Evolutionary conservation across 2,329 filamentous ascomycete species (phyloP), one percentile per base, ranked within the genome.

Genomic region (Mollisia scopiformis): DNA sequence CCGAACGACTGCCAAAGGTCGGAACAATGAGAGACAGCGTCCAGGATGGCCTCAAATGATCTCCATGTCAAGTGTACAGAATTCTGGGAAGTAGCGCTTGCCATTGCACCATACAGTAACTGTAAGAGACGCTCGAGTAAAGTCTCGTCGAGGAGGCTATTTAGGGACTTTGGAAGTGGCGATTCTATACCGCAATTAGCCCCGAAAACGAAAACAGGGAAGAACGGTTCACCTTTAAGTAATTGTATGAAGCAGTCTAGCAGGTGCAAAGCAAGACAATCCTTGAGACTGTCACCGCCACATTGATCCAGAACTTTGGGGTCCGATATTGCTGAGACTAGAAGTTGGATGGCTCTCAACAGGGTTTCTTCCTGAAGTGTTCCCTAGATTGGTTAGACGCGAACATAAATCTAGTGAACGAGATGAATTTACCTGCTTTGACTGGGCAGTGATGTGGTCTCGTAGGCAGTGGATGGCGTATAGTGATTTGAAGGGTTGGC

Each of bases 391-490:
- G 14, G 47, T 66, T 62, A 64, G 58, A 39, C 13, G n/a, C 6
- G 21, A 25, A 6, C 49, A 63, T 46, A 74, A 10, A 14, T 11
- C 3, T 16, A 27, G 25, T 2, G 10, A 23, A 28, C 13, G 41
- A n/a, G 7, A 21, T 10, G n/a, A 14, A 41, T 62, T 69, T 75
- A 68, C 60, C 61, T 72, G 67, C 53, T 64, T 61, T 35, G 65
- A 62, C 52, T 67, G 66, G 25, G 59, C 35, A 19, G 37, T 72
- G 39, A 92, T 79, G 71, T 88, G 89, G 57, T 86, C 82, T 23
- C 80, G 78, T 39, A 96, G 78, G 0, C 88, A 85, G 69, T 89
- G 83, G 1, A 92, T 76, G 2, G 89, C 88, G 72, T 93, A 96
- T 0, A 93, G 79, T 1, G 87, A 86, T 68, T 89, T 90, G 78